Percentiles rank a stretch among this genome's conserved stretches.
phyloP scores from a whole-genome alignment of 352 stramenopile genomes.

The Phytopythium ostracodes region DNA sequence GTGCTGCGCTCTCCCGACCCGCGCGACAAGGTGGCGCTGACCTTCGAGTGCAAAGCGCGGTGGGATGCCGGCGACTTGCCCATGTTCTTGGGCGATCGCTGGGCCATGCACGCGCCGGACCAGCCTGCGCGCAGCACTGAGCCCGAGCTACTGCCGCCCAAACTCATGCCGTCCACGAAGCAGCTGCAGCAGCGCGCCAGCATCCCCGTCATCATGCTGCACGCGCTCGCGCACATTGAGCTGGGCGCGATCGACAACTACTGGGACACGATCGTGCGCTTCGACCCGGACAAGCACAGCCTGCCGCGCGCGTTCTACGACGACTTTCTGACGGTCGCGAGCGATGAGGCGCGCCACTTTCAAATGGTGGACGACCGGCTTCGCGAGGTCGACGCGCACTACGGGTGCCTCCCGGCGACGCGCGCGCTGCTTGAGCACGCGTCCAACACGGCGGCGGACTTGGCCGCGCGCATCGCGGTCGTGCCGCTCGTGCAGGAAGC shows the following conservation, averaged over 20 bases:
- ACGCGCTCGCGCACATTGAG: slow-evolving; percentile 84
- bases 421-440: slow-evolving; percentile 67
- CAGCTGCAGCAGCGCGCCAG: slow-evolving; percentile 42
- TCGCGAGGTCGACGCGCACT: slow-evolving; percentile 52
- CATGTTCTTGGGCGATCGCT: slow-evolving; percentile 25
- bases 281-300: slow-evolving; percentile 45
- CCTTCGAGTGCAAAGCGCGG: slow-evolving; percentile 42
- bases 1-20: slow-evolving; percentile 47
- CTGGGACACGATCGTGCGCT: slow-evolving; percentile 84
- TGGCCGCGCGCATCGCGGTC: slow-evolving; percentile 71
- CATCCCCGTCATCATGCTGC: slow-evolving; percentile 73
- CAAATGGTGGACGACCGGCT: slow-evolving; percentile 66
- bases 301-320: slow-evolving; percentile 63
- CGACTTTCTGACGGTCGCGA: slow-evolving; percentile 68
- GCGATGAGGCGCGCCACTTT: slow-evolving; percentile 81
- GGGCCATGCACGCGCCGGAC: slow-evolving; percentile 30
- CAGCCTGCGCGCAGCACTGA: slow-evolving; percentile 41
- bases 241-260: slow-evolving; percentile 87
- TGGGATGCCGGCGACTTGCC: slow-evolving; percentile 41
- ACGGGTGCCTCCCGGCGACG: slow-evolving; percentile 65
- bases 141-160: slow-evolving; percentile 56
- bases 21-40: slow-evolving; percentile 59
- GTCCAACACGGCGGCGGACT: slow-evolving; percentile 55
- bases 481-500: slow-evolving; percentile 83
- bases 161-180: slow-evolving; percentile 71